These are phyloP conservation scores for Ilyonectria robusta DNA, from an alignment of 2,329 filamentous ascomycete genomes.

Conservation along the genomic window DNA sequence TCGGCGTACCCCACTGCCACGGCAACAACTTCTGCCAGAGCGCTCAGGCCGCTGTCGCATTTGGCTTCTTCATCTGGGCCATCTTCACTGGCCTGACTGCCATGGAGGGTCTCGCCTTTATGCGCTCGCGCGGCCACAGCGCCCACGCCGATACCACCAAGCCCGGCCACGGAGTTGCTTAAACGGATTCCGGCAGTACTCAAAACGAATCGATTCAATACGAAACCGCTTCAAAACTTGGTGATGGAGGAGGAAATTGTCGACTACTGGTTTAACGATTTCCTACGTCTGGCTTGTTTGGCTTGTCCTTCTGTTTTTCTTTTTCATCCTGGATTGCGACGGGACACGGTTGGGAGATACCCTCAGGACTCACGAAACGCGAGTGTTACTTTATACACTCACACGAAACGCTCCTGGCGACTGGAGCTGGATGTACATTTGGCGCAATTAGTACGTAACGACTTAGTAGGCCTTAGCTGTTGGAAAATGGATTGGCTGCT, in stretches of 20 bases:
- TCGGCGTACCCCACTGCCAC: constrained; percentile 70
- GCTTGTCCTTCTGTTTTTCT: background rate
- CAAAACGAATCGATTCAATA: constrained; percentile 16
- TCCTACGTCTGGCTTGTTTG: background rate
- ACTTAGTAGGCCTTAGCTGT: background rate
- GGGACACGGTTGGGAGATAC: constrained; percentile 26
- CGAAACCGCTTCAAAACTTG: background rate
- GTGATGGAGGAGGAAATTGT: background rate
- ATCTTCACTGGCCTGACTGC: constrained; percentile 64
- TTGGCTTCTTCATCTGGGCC: constrained; percentile 76
- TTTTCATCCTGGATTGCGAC: constrained; percentile 16
- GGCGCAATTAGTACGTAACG: background rate
- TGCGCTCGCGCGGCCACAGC: constrained; percentile 57
- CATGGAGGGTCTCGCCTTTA: constrained; percentile 61
- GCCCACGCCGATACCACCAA: constrained; percentile 50
- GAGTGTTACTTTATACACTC: constrained; percentile 2
- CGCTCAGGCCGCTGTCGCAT: constrained; percentile 74
- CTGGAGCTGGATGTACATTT: constrained; percentile 12
- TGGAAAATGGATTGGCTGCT: background rate
- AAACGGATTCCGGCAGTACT: background rate
- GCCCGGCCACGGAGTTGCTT: constrained; percentile 40
- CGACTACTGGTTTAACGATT: background rate
- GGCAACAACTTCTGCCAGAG: constrained; percentile 69
- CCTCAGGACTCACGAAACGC: constrained; percentile 16
- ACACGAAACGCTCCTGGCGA: constrained; percentile 14